Percentiles rank a stretch among this genome's conserved stretches.
These are phyloP conservation scores for Trichoderma reesei DNA, from an alignment of 495 filamentous ascomycete species.

Conservation along the genomic window DNA sequence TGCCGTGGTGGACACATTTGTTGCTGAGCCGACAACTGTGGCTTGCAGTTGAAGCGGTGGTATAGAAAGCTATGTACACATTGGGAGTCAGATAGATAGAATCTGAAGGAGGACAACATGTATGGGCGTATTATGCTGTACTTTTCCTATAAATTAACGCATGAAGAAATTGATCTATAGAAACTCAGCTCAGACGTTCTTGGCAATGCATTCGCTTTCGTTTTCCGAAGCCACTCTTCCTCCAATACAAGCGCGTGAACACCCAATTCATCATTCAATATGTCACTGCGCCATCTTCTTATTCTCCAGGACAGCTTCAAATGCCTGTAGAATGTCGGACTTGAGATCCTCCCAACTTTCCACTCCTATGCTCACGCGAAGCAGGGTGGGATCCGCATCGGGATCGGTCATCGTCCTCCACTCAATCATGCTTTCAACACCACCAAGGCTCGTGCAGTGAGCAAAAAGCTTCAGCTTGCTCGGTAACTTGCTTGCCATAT, in stretches of 20 bases:
- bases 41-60: too few species aligned
- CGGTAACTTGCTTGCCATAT: constrained; percentile 58
- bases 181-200: too few species aligned
- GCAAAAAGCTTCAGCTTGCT: constrained; percentile 74
- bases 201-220: too few species aligned
- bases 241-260: too few species aligned
- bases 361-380: constrained; percentile 77
- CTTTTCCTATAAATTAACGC: too few species aligned
- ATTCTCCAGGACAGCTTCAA: constrained; percentile 45
- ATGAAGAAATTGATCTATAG: too few species aligned
- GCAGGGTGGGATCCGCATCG: constrained; percentile 56
- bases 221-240: too few species aligned
- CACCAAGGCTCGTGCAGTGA: constrained; percentile 87
- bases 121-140: too few species aligned
- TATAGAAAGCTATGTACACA: too few species aligned
- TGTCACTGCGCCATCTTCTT: neutral
- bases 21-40: neutral
- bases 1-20: neutral
- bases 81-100: too few species aligned
- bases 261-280: too few species aligned
- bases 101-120: too few species aligned
- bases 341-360: constrained; percentile 81
- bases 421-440: constrained; percentile 89
- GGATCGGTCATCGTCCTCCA: constrained; percentile 78
- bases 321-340: constrained; percentile 61